Conservation (phyloP, 2,329 filamentous ascomycete species). For the Cladosporium cucumerinum region DNA sequence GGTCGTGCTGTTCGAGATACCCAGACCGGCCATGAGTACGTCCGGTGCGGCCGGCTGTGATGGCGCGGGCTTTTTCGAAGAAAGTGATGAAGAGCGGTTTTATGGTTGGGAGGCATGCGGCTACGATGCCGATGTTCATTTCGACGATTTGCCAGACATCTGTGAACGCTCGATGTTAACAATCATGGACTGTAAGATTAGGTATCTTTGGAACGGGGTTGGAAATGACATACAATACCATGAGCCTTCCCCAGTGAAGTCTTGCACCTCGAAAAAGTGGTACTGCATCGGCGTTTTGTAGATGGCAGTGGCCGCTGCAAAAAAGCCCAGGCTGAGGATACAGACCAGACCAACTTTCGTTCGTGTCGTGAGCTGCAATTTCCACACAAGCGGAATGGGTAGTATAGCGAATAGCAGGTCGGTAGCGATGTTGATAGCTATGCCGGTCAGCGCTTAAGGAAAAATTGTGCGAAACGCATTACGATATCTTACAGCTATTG, state of each 20-base stretch:
- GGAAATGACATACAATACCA: conserved; percentile 1
- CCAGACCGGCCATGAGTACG: neutral
- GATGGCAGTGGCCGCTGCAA: conserved; percentile 30
- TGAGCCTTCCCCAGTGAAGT: conserved; percentile 12
- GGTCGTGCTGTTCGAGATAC: neutral
- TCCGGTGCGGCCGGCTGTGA: neutral
- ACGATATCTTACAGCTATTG: neutral
- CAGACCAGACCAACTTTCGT: conserved; percentile 40
- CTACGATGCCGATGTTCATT: conserved; percentile 16
- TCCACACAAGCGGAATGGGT: conserved; percentile 44
- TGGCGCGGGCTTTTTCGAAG: conserved; percentile 1
- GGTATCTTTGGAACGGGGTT: neutral
- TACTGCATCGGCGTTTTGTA: conserved; percentile 15
- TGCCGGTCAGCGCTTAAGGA: neutral
- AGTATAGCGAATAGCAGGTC: conserved; percentile 43
- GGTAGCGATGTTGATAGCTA: conserved; percentile 40
- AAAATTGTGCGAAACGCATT: neutral
- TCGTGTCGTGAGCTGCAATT: conserved; percentile 42
- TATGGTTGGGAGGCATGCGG: conserved; percentile 18
- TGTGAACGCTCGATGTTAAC: neutral
- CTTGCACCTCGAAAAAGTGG: neutral
- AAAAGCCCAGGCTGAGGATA: conserved; percentile 40
- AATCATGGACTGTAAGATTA: neutral
- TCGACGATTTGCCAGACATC: conserved; percentile 18
- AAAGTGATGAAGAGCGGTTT: conserved; percentile 16